Evolutionary conservation across 2,329 filamentous ascomycete species (phyloP), one percentile per base, ranked within the genome.

Genomic region (Shiraia sp.): DNA sequence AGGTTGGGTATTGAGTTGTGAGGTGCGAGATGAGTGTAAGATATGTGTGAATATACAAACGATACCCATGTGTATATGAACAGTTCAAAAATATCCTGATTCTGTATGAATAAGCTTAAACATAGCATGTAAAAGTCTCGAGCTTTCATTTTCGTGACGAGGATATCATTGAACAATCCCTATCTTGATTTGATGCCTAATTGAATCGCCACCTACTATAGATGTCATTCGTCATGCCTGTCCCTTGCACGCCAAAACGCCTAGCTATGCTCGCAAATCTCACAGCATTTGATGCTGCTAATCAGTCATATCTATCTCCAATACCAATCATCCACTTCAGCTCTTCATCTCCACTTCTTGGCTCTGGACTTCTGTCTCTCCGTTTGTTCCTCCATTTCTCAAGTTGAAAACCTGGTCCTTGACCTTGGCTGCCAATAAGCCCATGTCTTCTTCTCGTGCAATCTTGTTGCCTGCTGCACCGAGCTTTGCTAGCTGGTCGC

Each of bases 401-500:
- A 64, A 39, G 12, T 52, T 57, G 15, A 87, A 87, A 4, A 87
- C 69, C 59, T 77, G 77, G 35, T 78, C 78, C 73, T 87, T 87
- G 49, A 87, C 76, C 55, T 81, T 76, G 1, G 76, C 75, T 2
- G 82, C 82, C 61, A 85, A 72, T 48, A 87, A 58, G 0, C 83
- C 83, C n/a, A 79, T 80, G 57, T 71, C 73, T 69, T 86, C 82
- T 65, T 85, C 81, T 7, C 76, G 74, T 2, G 80, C 79, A 53
- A 87, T 79, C 65, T 80, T 74, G 53, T 76, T 79, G n/a, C 78
- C 73, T n/a, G 83, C 81, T 40, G 72, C 73, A n/a, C 79, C 77
- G 14, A 86, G 61, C 72, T 83, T 85, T 8, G 77, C 76, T 36
- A 87, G 64, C 32, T 79, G 75, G 53, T 44, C 63, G 38, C 59